Conservation (phyloP, 352 stramenopile species). For the Pythium brachiatum region DNA sequence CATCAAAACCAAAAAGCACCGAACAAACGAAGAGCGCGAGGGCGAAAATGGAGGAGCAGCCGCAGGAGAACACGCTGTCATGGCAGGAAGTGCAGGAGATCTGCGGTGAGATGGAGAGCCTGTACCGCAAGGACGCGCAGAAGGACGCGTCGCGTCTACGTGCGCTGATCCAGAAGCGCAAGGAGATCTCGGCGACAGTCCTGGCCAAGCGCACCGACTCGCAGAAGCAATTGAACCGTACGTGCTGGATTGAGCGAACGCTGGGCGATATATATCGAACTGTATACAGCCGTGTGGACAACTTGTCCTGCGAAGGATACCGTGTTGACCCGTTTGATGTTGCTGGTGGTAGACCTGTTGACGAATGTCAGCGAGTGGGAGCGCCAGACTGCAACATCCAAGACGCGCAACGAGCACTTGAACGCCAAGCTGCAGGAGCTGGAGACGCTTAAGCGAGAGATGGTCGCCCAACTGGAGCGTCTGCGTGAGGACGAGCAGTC, state of each 20-base stretch:
- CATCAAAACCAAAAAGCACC: constrained; percentile 6
- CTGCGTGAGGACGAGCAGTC: constrained; percentile 68
- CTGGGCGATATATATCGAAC: no score
- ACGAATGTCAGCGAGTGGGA: constrained; percentile 68
- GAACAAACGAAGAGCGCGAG: constrained; percentile 24
- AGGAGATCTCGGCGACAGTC: constrained; percentile 49
- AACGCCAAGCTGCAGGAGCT: constrained; percentile 58
- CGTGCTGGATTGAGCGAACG: constrained; percentile 2
- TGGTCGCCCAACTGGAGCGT: constrained; percentile 61
- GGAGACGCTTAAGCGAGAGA: constrained; percentile 61
- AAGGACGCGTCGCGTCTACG: constrained; percentile 59
- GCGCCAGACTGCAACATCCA: constrained; percentile 40
- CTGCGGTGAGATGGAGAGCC: constrained; percentile 57
- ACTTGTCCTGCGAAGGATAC: neutral
- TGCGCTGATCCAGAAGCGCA: constrained; percentile 52
- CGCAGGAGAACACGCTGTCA: constrained; percentile 31
- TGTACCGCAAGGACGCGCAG: constrained; percentile 57
- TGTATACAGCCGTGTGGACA: no score
- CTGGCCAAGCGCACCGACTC: constrained; percentile 43
- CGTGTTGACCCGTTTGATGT: neutral
- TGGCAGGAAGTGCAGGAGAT: constrained; percentile 72
- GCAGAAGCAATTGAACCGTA: constrained; percentile 61
- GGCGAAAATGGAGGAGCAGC: constrained; percentile 22
- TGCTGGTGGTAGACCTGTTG: constrained; percentile 38
- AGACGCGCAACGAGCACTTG: constrained; percentile 52